Evolutionary conservation across 768 basidiomycete species (phyloP).

Genomic region (Serendipita sp.): DNA sequence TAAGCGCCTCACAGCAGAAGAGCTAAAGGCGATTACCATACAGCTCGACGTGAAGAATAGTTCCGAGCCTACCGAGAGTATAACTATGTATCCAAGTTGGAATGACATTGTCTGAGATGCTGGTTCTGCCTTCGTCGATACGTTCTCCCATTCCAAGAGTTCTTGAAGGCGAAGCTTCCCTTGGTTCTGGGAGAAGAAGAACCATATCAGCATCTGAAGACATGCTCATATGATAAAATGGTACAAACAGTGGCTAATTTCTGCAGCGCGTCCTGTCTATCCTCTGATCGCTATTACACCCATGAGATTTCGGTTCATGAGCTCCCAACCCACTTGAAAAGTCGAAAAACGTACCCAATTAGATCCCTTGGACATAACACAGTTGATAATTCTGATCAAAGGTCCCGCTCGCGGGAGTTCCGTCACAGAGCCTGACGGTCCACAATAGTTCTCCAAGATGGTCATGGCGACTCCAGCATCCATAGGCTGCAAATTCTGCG

Average conservation of each 20-base stretch:
- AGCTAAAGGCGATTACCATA: constrained; percentile 23
- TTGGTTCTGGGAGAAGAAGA: background rate
- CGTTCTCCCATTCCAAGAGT: background rate
- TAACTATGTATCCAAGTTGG: constrained; percentile 36
- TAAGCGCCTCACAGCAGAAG: constrained; percentile 38
- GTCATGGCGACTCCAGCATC: background rate
- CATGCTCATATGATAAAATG: no score
- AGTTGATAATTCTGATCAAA: background rate
- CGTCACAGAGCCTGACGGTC: background rate
- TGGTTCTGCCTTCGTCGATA: background rate
- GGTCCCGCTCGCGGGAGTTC: background rate
- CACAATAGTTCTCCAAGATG: background rate
- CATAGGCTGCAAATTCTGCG: background rate
- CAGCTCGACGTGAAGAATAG: background rate
- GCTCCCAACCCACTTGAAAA: no score
- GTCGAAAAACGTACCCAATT: background rate
- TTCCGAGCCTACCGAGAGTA: constrained; percentile 28
- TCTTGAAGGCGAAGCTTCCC: background rate
- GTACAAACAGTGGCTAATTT: background rate
- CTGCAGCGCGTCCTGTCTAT: background rate
- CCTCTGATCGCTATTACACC: background rate
- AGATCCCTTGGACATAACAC: background rate
- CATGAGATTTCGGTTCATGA: no score
- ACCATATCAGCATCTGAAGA: no score
- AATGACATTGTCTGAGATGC: constrained; percentile 30